phyloP scores from a whole-genome alignment of 2,329 filamentous ascomycete species.

The Huntiella abstrusa region DNA sequence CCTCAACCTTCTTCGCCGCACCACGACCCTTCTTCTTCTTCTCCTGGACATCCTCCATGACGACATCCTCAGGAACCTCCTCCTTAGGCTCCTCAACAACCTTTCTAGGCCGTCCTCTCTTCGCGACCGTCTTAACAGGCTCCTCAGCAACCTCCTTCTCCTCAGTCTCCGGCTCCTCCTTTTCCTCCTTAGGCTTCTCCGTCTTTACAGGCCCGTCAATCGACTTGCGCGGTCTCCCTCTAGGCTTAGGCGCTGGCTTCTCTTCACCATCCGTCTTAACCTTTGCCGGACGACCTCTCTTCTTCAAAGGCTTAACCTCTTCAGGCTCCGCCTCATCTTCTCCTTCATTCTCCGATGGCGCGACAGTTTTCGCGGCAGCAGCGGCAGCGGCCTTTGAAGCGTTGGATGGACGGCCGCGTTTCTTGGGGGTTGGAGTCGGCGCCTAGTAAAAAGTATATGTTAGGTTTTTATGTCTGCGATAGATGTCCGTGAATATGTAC shows the following conservation, averaged over 20 bases:
- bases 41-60: neutral
- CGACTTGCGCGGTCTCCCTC: conserved; percentile 4
- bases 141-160: conserved; percentile 12
- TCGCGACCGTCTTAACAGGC: conserved; percentile 18
- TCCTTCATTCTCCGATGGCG: conserved; percentile 1
- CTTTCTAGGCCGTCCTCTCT: conserved; percentile 16
- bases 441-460: neutral
- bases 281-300: conserved; percentile 7
- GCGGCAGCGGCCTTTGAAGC: neutral
- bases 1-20: too few species aligned
- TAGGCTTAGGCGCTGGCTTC: conserved; percentile 5
- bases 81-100: conserved; percentile 12
- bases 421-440: conserved; percentile 6
- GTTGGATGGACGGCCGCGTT: conserved; percentile 8
- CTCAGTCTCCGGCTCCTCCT: conserved; percentile 6
- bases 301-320: conserved; percentile 3
- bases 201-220: neutral
- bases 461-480: conserved; percentile 9
- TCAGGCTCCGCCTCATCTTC: conserved; percentile 4
- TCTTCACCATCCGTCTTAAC: conserved; percentile 12
- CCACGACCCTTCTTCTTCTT: neutral
- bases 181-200: neutral
- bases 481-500: neutral
- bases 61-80: conserved; percentile 6
- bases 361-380: neutral